Conservation (phyloP, 2,329 filamentous ascomycete species). For the Trichophyton schoenleinii region DNA sequence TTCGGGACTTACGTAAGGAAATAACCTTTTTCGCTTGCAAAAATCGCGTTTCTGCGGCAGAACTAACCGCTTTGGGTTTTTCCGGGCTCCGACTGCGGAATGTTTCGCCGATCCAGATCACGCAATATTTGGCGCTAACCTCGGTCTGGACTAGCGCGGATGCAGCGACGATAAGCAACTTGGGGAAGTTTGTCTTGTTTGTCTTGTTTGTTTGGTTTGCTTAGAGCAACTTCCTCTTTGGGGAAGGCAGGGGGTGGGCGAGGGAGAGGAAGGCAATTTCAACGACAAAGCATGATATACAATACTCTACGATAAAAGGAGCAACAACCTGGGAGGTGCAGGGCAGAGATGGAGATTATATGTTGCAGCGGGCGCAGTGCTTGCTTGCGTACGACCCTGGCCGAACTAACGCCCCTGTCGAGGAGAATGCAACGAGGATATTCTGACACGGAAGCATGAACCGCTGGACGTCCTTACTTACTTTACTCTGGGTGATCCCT, state of each 20-base stretch:
- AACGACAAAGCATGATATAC: neutral
- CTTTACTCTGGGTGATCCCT: neutral
- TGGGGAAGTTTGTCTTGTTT: neutral
- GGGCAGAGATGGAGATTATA: too few relatives aligned
- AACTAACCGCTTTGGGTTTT: neutral
- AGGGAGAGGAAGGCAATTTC: neutral
- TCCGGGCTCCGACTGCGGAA: neutral
- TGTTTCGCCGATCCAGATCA: conserved; percentile 6
- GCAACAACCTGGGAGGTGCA: too few relatives aligned
- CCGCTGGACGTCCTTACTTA: neutral
- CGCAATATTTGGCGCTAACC: conserved; percentile 5
- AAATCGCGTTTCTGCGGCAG: neutral
- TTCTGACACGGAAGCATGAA: too few relatives aligned
- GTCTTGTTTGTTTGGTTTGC: neutral
- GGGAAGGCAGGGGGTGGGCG: neutral
- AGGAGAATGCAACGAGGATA: neutral
- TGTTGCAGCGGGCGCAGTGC: too few relatives aligned
- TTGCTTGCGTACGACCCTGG: too few relatives aligned
- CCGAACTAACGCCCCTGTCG: too few relatives aligned
- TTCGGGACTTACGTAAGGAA: neutral
- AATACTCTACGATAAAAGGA: neutral
- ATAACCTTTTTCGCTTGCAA: neutral
- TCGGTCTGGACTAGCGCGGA: neutral
- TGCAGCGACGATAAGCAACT: neutral
- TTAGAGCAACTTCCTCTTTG: neutral